These are phyloP conservation scores for Dianthus caryophyllus DNA, from an alignment of 148 eudicot genomes.

Conservation along the genomic window DNA sequence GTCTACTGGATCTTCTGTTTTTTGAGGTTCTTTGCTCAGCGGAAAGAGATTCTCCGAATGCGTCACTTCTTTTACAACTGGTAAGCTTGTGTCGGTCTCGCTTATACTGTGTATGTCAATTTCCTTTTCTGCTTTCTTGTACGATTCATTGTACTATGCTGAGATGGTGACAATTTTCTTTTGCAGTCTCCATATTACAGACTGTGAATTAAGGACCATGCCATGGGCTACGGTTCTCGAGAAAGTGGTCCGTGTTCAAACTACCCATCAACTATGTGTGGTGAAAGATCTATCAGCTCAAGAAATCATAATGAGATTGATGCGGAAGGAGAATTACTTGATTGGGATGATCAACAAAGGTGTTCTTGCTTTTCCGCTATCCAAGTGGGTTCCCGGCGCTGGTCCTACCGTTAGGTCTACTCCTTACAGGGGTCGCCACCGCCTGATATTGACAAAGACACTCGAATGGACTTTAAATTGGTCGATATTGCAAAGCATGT, in stretches of 20 bases:
- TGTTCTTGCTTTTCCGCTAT: conserved; percentile 73
- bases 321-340: conserved; percentile 96
- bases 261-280: conserved; percentile 59
- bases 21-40: conserved; percentile 77
- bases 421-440: conserved; percentile 37
- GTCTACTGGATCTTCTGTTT: conserved; percentile 82
- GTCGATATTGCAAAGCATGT: conserved; percentile 97
- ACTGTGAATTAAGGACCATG: conserved; percentile 82
- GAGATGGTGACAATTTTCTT: conserved; percentile 8
- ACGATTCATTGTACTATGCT: background rate
- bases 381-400: conserved; percentile 85
- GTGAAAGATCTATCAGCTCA: conserved; percentile 90
- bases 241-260: conserved; percentile 71
- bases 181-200: conserved; percentile 85
- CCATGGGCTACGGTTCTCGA: conserved; percentile 87
- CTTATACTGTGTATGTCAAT: background rate
- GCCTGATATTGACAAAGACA: conserved; percentile 75
- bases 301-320: conserved; percentile 83
- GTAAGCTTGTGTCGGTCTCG: conserved; percentile 30
- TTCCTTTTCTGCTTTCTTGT: background rate
- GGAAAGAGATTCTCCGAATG: conserved; percentile 65
- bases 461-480: conserved; percentile 98
- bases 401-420: conserved; percentile 59
- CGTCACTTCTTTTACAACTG: conserved; percentile 77
- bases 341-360: conserved; percentile 98